These are phyloP conservation scores for Floccularia luteovirens DNA, from an alignment of 768 basidiomycete species.

Conservation along the genomic window DNA sequence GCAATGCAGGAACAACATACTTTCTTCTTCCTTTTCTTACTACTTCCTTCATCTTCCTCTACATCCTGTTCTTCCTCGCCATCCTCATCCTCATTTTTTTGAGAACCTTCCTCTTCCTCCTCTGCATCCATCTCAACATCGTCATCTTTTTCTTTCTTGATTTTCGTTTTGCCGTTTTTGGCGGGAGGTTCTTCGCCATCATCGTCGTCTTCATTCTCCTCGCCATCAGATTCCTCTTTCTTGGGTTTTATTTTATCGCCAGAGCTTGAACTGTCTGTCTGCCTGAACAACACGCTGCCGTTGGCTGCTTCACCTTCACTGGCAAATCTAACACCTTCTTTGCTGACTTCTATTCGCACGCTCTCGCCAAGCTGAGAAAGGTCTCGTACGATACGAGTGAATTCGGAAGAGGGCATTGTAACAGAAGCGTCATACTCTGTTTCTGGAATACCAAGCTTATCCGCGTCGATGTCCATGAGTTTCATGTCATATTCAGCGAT, in stretches of 20 bases:
- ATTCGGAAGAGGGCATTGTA: constrained; percentile 80
- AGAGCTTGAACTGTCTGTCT: constrained; percentile 43
- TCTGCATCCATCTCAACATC: constrained; percentile 37
- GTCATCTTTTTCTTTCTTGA: constrained; percentile 36
- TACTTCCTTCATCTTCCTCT: constrained; percentile 38
- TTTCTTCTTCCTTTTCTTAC: constrained; percentile 69
- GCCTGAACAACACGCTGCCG: constrained; percentile 78
- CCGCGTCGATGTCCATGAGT: constrained; percentile 98
- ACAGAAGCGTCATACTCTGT: constrained; percentile 95
- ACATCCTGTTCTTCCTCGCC: constrained; percentile 38
- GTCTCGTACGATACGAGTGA: constrained; percentile 89
- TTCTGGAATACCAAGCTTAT: constrained; percentile 92
- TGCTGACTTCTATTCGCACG: constrained; percentile 91
- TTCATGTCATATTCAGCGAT: constrained; percentile 99
- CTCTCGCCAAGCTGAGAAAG: constrained; percentile 86
- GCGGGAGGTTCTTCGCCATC: constrained; percentile 26
- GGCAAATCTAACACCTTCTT: constrained; percentile 91
- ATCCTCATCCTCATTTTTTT: constrained; percentile 34
- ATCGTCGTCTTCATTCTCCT: constrained; percentile 27
- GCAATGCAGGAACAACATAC: constrained; percentile 15
- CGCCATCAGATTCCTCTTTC: constrained; percentile 23
- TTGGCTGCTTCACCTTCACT: constrained; percentile 94
- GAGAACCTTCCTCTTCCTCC: constrained; percentile 39
- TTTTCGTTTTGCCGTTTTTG: constrained; percentile 36
- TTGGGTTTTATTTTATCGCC: constrained; percentile 35